A percentile compares a stretch with the other conserved stretches of the same genome.
These are phyloP conservation scores for Pseudozyma sp. DNA, from an alignment of 1,284 basidiomycete species.

Conservation along the genomic window DNA sequence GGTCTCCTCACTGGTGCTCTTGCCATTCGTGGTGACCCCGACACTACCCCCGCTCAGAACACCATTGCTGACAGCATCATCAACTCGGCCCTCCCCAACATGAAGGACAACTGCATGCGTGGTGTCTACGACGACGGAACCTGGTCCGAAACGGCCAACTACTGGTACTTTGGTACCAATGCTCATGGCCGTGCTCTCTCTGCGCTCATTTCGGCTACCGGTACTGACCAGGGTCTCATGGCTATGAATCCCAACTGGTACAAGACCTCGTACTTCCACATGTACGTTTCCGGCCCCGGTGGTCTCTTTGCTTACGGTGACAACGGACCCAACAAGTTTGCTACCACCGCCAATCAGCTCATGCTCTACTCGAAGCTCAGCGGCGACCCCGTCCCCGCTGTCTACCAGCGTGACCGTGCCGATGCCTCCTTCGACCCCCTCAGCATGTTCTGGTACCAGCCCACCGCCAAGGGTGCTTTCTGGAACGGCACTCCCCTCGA, in stretches of 20 bases:
- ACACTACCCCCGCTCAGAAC: slow-evolving; percentile 78
- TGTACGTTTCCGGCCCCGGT: slow-evolving; percentile 85
- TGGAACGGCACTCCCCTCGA: slow-evolving; percentile 89
- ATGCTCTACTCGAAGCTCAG: slow-evolving; percentile 59
- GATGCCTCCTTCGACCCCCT: slow-evolving; percentile 85
- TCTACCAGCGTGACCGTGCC: slow-evolving; percentile 91
- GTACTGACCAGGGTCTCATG: slow-evolving; percentile 82
- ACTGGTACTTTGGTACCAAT: slow-evolving; percentile 77
- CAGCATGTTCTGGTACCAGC: slow-evolving; percentile 98
- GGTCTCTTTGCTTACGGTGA: slow-evolving; percentile 93
- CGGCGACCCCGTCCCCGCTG: slow-evolving; percentile 76
- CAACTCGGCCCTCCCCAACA: slow-evolving; percentile 80
- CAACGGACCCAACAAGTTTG: slow-evolving; percentile 94
- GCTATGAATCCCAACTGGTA: slow-evolving; percentile 72
- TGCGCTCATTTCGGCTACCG: slow-evolving; percentile 85
- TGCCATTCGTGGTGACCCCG: slow-evolving; percentile 77
- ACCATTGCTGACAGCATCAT: slow-evolving; percentile 77
- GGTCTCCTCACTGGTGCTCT: slow-evolving; percentile 90
- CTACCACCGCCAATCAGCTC: slow-evolving; percentile 70
- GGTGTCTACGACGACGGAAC: slow-evolving; percentile 79
- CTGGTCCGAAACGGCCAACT: slow-evolving; percentile 92
- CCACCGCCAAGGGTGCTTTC: slow-evolving; percentile 83
- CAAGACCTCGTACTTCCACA: slow-evolving; percentile 87
- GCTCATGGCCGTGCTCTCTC: slow-evolving; percentile 91
- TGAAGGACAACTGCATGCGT: slow-evolving; percentile 81